A percentile compares a stretch with the other conserved stretches of the same genome.
Conservation (phyloP, 495 filamentous ascomycete species). For the Astrothelium subdiscretum region DNA sequence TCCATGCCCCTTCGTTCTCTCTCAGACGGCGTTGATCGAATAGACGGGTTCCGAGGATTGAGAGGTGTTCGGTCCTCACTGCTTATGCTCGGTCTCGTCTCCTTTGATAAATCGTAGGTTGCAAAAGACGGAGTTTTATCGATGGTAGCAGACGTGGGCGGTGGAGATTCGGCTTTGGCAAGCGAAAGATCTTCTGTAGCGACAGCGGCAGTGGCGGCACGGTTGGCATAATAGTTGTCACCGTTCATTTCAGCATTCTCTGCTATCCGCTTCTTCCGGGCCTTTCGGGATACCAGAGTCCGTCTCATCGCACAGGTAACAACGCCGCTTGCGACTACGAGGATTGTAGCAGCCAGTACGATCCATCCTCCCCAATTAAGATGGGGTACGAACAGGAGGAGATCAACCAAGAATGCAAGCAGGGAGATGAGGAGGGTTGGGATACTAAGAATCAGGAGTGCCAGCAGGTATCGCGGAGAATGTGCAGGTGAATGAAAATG, state of each 20-base stretch:
- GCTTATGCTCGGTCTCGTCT: slow-evolving; percentile 29
- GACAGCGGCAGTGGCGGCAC: slow-evolving; percentile 44
- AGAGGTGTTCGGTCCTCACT: slow-evolving; percentile 77
- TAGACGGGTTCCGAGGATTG: slow-evolving; percentile 46
- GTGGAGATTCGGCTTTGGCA: slow-evolving; percentile 35
- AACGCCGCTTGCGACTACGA: slow-evolving; percentile 71
- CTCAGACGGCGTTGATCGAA: slow-evolving; percentile 13
- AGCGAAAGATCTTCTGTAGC: slow-evolving; percentile 22
- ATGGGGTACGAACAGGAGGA: slow-evolving; percentile 93
- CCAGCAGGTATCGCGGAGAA: slow-evolving; percentile 77
- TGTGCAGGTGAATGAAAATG: slow-evolving; percentile 89
- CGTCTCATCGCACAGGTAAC: slow-evolving; percentile 96
- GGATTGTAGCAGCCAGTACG: slow-evolving; percentile 79
- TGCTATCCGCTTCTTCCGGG: slow-evolving; percentile 78
- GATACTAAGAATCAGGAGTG: slow-evolving; percentile 72
- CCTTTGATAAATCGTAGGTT: slow-evolving; percentile 48
- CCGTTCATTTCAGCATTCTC: slow-evolving; percentile 92
- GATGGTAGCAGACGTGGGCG: slow-evolving; percentile 35
- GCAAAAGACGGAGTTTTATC: slow-evolving; percentile 50
- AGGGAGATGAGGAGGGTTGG: slow-evolving; percentile 76
- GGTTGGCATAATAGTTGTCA: slow-evolving; percentile 71
- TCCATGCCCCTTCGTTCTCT: neutral
- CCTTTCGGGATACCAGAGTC: slow-evolving; percentile 83
- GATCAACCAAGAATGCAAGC: slow-evolving; percentile 84
- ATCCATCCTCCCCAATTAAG: slow-evolving; percentile 91